Evolutionary conservation across 345 rosid species (phyloP).

Genomic region (Lepidium africanum): DNA sequence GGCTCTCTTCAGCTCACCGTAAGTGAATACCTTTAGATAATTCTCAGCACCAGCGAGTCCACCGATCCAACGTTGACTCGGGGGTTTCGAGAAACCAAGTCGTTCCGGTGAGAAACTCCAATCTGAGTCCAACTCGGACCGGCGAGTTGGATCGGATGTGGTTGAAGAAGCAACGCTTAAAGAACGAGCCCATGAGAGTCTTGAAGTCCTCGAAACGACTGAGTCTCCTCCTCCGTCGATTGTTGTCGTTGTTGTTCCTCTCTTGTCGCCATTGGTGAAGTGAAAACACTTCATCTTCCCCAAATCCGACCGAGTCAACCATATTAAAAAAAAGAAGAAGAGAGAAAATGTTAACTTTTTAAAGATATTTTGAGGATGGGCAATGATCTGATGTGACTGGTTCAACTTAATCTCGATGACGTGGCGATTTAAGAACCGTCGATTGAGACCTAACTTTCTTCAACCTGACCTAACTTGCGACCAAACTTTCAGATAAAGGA

Average conservation of each 20-base stretch:
- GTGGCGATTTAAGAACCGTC: not conserved
- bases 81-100: slow-evolving; percentile 39
- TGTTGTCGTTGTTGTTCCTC: slow-evolving; percentile 17
- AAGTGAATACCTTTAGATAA: slow-evolving; percentile 69
- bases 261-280: slow-evolving; percentile 64
- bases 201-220: slow-evolving; percentile 47
- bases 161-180: slow-evolving; percentile 84
- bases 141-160: slow-evolving; percentile 50
- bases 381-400: slow-evolving; percentile 6
- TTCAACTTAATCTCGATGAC: not conserved
- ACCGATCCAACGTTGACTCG: slow-evolving; percentile 46
- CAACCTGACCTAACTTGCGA: slow-evolving; percentile 3
- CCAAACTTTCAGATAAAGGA: not conserved
- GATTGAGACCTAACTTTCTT: not conserved
- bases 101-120: slow-evolving; percentile 63
- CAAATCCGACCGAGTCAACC: slow-evolving; percentile 22
- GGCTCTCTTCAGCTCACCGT: slow-evolving; percentile 70
- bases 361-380: not conserved
- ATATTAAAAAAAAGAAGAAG: not conserved
- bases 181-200: slow-evolving; percentile 85
- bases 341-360: not conserved
- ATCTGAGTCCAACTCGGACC: slow-evolving; percentile 83
- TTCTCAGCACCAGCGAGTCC: slow-evolving; percentile 30
- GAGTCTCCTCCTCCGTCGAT: slow-evolving; percentile 18
- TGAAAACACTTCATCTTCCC: slow-evolving; percentile 86